Evolutionary conservation across 352 stramenopile species (phyloP).

Genomic region (Blastocystis sp.): DNA sequence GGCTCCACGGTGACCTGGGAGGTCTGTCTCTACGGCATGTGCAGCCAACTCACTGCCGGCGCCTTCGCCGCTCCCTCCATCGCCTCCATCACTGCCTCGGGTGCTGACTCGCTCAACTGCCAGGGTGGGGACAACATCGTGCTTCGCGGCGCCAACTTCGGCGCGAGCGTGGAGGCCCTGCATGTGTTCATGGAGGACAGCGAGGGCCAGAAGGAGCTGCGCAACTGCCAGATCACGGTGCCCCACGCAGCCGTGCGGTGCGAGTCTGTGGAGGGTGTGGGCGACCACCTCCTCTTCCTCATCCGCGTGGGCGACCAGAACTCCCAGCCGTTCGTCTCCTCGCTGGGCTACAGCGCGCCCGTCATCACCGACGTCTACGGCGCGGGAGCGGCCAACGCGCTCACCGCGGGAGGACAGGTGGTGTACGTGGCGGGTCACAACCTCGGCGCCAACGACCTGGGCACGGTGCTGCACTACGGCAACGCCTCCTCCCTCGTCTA

Average conservation of each 20-base stretch:
- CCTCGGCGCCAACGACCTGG: background rate
- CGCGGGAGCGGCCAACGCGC: constrained; percentile 5
- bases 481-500: background rate
- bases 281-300: background rate
- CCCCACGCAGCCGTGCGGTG: background rate
- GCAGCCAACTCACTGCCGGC: background rate
- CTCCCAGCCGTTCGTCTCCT: constrained; percentile 22
- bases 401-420: constrained; percentile 26
- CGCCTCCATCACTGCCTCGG: background rate
- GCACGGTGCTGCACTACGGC: constrained; percentile 9
- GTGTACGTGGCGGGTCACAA: constrained; percentile 26
- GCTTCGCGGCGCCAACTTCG: constrained; percentile 5
- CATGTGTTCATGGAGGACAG: background rate
- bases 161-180: background rate
- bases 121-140: background rate
- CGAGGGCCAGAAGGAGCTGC: background rate
- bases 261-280: constrained; percentile 1
- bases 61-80: background rate
- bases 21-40: constrained; percentile 11
- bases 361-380: constrained; percentile 26
- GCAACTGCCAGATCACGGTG: background rate
- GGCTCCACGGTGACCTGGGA: background rate
- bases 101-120: background rate
- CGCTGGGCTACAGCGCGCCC: background rate
- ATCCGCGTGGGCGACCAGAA: constrained; percentile 4